These are phyloP conservation scores for Aspergillus pseudoglaucus DNA, from an alignment of 2,329 filamentous ascomycete species.

Conservation along the genomic window DNA sequence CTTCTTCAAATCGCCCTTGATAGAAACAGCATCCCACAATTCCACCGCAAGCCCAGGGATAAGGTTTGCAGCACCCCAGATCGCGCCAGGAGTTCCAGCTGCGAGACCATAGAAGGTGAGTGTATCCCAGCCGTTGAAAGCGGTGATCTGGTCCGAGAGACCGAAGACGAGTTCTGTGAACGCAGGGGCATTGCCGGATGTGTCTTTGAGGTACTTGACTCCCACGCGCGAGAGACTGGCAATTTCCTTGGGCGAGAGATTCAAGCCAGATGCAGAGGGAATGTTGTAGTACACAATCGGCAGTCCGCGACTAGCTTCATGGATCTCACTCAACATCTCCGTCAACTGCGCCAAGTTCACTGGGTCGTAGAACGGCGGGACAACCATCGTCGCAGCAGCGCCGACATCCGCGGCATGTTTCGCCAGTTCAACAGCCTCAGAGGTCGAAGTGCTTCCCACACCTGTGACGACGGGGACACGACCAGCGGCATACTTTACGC, in stretches of 20 bases:
- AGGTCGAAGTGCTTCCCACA: constrained; percentile 40
- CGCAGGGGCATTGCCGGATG: constrained; percentile 46
- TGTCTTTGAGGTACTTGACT: constrained; percentile 48
- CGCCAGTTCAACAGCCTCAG: constrained; percentile 37
- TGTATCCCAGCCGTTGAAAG: constrained; percentile 51
- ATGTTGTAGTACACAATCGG: constrained; percentile 50
- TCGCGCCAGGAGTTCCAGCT: constrained; percentile 44
- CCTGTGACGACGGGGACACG: constrained; percentile 22
- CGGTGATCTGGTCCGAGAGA: constrained; percentile 36
- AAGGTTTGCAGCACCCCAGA: constrained; percentile 48
- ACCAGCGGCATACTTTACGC: constrained; percentile 20
- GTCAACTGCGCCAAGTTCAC: constrained; percentile 35
- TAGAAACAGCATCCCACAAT: constrained; percentile 43
- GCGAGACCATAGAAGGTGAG: constrained; percentile 49
- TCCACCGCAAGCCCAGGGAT: constrained; percentile 45
- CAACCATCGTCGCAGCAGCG: constrained; percentile 43
- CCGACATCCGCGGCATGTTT: constrained; percentile 34
- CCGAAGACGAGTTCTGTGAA: constrained; percentile 46
- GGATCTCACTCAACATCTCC: constrained; percentile 38
- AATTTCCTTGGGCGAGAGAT: constrained; percentile 37
- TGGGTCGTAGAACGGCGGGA: constrained; percentile 47
- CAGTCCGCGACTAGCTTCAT: constrained; percentile 30
- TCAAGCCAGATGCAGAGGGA: constrained; percentile 42
- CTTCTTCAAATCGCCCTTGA: constrained; percentile 37
- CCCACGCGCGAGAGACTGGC: constrained; percentile 41